Percentiles rank a stretch among this genome's conserved stretches.
These are phyloP conservation scores for Beauveria pseudobassiana DNA, from an alignment of 2,329 filamentous ascomycete species.

Conservation along the genomic window DNA sequence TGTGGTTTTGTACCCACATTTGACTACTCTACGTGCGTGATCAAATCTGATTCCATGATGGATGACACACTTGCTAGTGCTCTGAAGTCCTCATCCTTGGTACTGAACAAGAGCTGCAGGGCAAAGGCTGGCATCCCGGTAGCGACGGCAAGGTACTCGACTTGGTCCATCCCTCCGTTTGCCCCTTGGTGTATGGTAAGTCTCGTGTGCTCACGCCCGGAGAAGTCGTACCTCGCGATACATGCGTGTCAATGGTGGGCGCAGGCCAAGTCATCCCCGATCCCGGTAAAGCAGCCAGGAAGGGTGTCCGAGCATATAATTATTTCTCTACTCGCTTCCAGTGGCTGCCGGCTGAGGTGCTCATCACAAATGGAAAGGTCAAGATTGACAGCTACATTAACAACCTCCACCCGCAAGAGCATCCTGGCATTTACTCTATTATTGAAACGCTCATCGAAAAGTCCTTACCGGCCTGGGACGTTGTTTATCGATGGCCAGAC, in stretches of 20 bases:
- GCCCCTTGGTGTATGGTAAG: slow-evolving; percentile 48
- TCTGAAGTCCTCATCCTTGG: slow-evolving; percentile 40
- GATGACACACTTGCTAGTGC: slow-evolving; percentile 21
- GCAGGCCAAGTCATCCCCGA: too few species aligned
- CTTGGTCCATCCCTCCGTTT: slow-evolving; percentile 57
- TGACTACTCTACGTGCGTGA: slow-evolving; percentile 23
- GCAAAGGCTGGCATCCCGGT: slow-evolving; percentile 55
- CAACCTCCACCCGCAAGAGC: slow-evolving; percentile 39
- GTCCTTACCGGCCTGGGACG: slow-evolving; percentile 39
- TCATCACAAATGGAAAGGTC: slow-evolving; percentile 27
- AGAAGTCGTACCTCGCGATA: too few species aligned
- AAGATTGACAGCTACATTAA: slow-evolving; percentile 45
- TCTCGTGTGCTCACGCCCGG: too few species aligned
- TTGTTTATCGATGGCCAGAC: slow-evolving; percentile 24
- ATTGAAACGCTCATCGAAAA: slow-evolving; percentile 32
- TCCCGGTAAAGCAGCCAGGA: too few species aligned
- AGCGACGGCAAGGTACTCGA: slow-evolving; percentile 51
- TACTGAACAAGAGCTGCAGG: slow-evolving; percentile 29
- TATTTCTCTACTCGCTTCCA: slow-evolving; percentile 22
- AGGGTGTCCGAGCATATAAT: too few species aligned
- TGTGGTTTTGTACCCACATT: slow-evolving; percentile 18
- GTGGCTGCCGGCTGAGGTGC: slow-evolving; percentile 44
- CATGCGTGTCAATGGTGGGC: too few species aligned
- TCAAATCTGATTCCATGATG: slow-evolving; percentile 27
- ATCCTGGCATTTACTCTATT: slow-evolving; percentile 30